Evolutionary conservation across 164 flowering plant genomes (phyloP).

Genomic region (Liquidambar formosana): DNA sequence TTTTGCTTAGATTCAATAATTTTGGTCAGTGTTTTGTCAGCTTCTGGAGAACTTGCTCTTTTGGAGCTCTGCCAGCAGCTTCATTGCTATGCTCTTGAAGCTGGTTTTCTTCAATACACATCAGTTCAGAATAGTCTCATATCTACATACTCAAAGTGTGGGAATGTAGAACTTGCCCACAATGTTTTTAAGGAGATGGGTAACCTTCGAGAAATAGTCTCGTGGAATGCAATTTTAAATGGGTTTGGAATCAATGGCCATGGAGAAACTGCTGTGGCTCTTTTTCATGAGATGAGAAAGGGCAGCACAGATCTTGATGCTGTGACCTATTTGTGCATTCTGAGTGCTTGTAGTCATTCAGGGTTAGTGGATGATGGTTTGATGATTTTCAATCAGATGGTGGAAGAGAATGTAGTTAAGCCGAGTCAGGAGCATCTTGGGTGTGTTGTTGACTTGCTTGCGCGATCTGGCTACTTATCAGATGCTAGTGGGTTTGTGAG

Average conservation of each 20-base stretch:
- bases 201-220: slow-evolving; percentile 23
- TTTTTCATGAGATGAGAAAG: slow-evolving; percentile 35
- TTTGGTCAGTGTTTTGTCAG: slow-evolving; percentile 25
- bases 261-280: slow-evolving; percentile 34
- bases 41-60: slow-evolving; percentile 34
- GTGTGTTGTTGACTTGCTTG: slow-evolving; percentile 43
- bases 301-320: slow-evolving; percentile 27
- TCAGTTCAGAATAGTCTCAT: slow-evolving; percentile 35
- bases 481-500: slow-evolving; percentile 28
- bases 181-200: slow-evolving; percentile 32
- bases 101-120: slow-evolving; percentile 25
- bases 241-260: slow-evolving; percentile 46
- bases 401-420: slow-evolving; percentile 24
- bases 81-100: slow-evolving; percentile 27
- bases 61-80: slow-evolving; percentile 38
- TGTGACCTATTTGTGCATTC: slow-evolving; percentile 29
- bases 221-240: slow-evolving; percentile 43
- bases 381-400: slow-evolving; percentile 31
- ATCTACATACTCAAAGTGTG: slow-evolving; percentile 37
- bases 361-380: slow-evolving; percentile 43
- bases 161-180: slow-evolving; percentile 27
- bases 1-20: slow-evolving; percentile 26
- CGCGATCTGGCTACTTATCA: slow-evolving; percentile 37
- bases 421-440: slow-evolving; percentile 36
- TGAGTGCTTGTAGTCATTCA: slow-evolving; percentile 49